These are phyloP conservation scores for Clitopilus passeckerianus DNA, from an alignment of 768 basidiomycete species.

Conservation along the genomic window DNA sequence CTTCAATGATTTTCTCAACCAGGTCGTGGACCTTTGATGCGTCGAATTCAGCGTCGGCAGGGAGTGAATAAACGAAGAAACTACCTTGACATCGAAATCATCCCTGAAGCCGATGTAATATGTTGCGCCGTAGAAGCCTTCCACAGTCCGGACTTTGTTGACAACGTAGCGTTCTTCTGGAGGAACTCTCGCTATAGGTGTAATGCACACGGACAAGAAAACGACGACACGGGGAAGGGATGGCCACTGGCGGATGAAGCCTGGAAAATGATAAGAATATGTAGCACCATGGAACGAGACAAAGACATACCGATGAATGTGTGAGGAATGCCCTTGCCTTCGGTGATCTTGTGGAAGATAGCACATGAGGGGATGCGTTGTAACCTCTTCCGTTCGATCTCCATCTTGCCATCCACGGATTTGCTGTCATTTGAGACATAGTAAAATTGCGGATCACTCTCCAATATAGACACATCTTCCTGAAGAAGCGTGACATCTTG, in stretches of 20 bases:
- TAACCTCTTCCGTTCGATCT: slow-evolving; percentile 19
- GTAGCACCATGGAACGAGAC: not conserved
- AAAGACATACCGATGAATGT: slow-evolving; percentile 43
- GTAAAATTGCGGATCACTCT: slow-evolving; percentile 5
- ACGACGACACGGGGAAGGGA: slow-evolving; percentile 64
- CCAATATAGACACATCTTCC: slow-evolving; percentile 8
- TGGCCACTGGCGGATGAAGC: slow-evolving; percentile 63
- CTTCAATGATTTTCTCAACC: slow-evolving; percentile 1
- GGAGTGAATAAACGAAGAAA: not conserved
- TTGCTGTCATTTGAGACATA: slow-evolving; percentile 15
- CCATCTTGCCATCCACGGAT: slow-evolving; percentile 6
- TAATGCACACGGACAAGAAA: slow-evolving; percentile 55
- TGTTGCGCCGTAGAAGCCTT: slow-evolving; percentile 51
- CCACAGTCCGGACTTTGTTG: slow-evolving; percentile 49
- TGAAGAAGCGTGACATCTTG: slow-evolving; percentile 10
- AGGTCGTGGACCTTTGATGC: not conserved
- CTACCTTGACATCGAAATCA: slow-evolving; percentile 1
- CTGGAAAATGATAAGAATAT: slow-evolving; percentile 15
- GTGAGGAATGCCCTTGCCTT: slow-evolving; percentile 56
- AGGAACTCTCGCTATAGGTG: slow-evolving; percentile 45
- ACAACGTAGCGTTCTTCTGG: slow-evolving; percentile 49
- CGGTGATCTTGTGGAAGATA: slow-evolving; percentile 52
- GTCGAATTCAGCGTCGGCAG: not conserved
- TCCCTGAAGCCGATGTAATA: slow-evolving; percentile 2
- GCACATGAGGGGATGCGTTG: slow-evolving; percentile 47